A percentile compares a stretch with the other conserved stretches of the same genome.
Conservation (phyloP, 2,329 filamentous ascomycete species). For the Apiospora hydei region DNA sequence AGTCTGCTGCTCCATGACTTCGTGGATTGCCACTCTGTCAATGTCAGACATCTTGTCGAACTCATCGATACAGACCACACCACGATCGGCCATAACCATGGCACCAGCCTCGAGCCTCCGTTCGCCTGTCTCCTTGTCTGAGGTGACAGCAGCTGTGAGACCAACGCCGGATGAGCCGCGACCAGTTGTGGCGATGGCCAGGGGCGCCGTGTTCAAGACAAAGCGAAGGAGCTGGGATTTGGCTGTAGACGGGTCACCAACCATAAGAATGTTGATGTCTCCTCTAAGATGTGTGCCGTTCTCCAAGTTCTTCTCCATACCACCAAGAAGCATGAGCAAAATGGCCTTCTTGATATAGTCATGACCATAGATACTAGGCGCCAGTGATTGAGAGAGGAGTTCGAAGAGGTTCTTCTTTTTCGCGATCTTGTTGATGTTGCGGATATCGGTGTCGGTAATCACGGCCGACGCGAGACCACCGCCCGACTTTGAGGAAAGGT, state of each 20-base stretch:
- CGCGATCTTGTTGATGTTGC: constrained; percentile 97
- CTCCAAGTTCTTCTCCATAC: constrained; percentile 98
- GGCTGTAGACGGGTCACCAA: constrained; percentile 96
- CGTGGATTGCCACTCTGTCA: constrained; percentile 97
- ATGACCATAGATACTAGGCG: constrained; percentile 95
- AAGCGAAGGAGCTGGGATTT: constrained; percentile 98
- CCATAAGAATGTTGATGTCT: constrained; percentile 99
- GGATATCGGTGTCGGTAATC: constrained; percentile 95
- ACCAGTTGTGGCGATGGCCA: constrained; percentile 96
- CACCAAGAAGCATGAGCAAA: constrained; percentile 90
- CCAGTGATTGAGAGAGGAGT: constrained; percentile 89
- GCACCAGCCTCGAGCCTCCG: constrained; percentile 94
- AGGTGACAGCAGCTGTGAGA: constrained; percentile 94
- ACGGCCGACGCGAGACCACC: constrained; percentile 90
- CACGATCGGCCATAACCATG: constrained; percentile 97
- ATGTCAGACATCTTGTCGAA: constrained; percentile 99
- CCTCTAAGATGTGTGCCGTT: constrained; percentile 97
- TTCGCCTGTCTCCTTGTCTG: constrained; percentile 97
- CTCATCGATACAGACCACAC: constrained; percentile 98
- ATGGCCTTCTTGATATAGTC: constrained; percentile 99
- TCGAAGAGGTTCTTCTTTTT: constrained; percentile 96
- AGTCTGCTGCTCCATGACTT: constrained; percentile 99
- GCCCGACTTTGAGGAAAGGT: constrained; percentile 94
- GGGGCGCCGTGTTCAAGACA: constrained; percentile 93
- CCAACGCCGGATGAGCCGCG: constrained; percentile 96